Evolutionary conservation across 2,329 filamentous ascomycete species (phyloP), one percentile per base, ranked within the genome.

Genomic region (Monosporascus sp.): DNA sequence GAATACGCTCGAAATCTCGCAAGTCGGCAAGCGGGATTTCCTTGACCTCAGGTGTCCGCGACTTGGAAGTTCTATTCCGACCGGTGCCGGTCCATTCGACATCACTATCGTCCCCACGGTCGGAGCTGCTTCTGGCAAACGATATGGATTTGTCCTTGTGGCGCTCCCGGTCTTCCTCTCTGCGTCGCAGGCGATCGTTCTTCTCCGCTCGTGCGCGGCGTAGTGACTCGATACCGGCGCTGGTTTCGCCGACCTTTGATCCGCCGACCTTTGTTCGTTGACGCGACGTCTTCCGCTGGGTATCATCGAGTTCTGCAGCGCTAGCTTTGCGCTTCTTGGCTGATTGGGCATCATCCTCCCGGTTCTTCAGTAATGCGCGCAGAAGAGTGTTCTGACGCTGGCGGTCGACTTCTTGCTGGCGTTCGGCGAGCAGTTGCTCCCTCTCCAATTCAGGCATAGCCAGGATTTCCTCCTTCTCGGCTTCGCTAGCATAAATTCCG

Each of bases 381-480:
- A 97, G 81, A 58, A 92, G 84, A 48, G 86, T 80, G 65, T 94
- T 91, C 72, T 96, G 93, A 55, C 88, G 83, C 62, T 89, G 86
- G 50, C 86, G 85, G 65, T 94, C 89, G 54, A 92, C 86, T 68
- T 94, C 86, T 63, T 90, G 85, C 37, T 88, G 87, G 60, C 94
- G 90, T 61, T 96, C 89, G 20, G 91, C 93, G 7, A 99, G 81
- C 45, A 96, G 86, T 67, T 91, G 85, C 71, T 99, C 94, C 58
- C 93, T 88, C 67, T 96, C 86, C 50, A 97, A 86, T 74, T 97
- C 92, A 31, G 91, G 87, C 81, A 97, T 85, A 53, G 79, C 82
- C 80, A 94, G 86, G 57, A 99, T 94, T 50, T 88, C 78, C 7
- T 80, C 80, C 70, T 89, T 92, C 66, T 94, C 89, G 40, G 83